Base-by-base conservation (phyloP, 129 eudicot species). In the Erigeron canadensis region DNA sequence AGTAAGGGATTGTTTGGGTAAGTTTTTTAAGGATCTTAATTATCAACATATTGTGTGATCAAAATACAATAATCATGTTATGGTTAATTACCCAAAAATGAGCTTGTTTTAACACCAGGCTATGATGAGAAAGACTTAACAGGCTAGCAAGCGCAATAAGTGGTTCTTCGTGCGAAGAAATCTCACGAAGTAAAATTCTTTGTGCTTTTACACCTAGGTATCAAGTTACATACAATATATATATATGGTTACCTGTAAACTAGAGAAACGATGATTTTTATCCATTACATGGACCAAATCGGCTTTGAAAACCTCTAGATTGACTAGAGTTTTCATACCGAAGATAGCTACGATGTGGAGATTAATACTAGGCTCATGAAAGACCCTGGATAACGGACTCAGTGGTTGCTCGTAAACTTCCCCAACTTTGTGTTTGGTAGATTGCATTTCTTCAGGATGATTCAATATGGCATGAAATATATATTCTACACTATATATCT, bases 301-400 rank as follows among this genome's bases (percentile, higher is more conserved):
- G 6, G 42, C 64, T 46, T 72, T 79, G 4, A 72, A 10, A 38
- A 65, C 43, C 21, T 72, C 12, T 10, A 67, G 63, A 38, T 55
- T 8, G 55, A 75, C 13, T 48, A 10, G 5, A 0, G 73, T 54
- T 75, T 75, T 75, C 23, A 17, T 7, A 16, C 79, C 79, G 2
- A 54, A 17, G 44, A 53, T 65, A 46, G 37, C 65, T 17, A 75
- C 12, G 41, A 65, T 65, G 45, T 75, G 65, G 58, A 75, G 45
- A 65, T 75, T 75, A 10, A 45, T 22, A 65, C 72, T 64, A 19
- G 79, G 66, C 43, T 75, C 73, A 12, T 75, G 79, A 55, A 75
- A 75, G 8, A 63, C 8, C 40, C 45, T 39, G 38, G 79, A 56
- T 53, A 53, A 6, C 3, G 79, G 45, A 42, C 79, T 75, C 28